Evolutionary conservation across 805 yeast genomes (phyloP).

Genomic region (Saturnispora diversa): DNA sequence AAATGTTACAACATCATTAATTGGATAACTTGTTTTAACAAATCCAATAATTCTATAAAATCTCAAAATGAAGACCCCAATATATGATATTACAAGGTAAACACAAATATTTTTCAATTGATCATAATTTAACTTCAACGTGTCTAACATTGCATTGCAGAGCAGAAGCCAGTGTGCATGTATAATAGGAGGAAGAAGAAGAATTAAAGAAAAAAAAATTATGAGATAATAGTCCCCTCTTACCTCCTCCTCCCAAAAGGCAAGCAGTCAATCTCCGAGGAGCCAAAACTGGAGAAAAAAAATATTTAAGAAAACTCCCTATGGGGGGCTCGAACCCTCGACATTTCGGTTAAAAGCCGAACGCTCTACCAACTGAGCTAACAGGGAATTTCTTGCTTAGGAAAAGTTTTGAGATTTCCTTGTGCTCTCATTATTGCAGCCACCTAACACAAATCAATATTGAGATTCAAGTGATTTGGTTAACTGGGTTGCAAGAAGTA

Average conservation of each 20-base stretch:
- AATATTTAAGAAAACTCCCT: constrained; percentile 32
- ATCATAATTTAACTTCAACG: not conserved
- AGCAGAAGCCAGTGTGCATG: not conserved
- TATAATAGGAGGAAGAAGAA: not conserved
- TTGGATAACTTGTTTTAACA: constrained; percentile 14
- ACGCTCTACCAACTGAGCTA: constrained; percentile 66
- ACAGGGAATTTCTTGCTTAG: constrained; percentile 27
- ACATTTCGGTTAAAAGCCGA: constrained; percentile 59
- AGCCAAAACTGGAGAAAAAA: constrained; percentile 4
- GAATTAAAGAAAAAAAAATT: not conserved
- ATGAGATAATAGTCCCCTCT: no score
- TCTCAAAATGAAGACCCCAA: not conserved
- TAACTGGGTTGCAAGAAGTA: no score
- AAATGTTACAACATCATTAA: constrained; percentile 10
- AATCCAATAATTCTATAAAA: constrained; percentile 12
- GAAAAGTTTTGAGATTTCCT: no score
- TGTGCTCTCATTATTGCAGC: constrained; percentile 1
- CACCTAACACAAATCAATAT: no score
- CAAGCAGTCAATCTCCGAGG: not conserved
- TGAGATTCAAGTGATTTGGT: no score
- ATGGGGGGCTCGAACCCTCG: constrained; percentile 58
- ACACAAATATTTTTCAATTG: constrained; percentile 12
- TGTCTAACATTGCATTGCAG: not conserved
- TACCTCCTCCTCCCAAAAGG: no score
- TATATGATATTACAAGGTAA: constrained; percentile 7